Evolutionary conservation across 495 filamentous ascomycete genomes (phyloP).

Genomic region (Beverwykella pulmonaria): DNA sequence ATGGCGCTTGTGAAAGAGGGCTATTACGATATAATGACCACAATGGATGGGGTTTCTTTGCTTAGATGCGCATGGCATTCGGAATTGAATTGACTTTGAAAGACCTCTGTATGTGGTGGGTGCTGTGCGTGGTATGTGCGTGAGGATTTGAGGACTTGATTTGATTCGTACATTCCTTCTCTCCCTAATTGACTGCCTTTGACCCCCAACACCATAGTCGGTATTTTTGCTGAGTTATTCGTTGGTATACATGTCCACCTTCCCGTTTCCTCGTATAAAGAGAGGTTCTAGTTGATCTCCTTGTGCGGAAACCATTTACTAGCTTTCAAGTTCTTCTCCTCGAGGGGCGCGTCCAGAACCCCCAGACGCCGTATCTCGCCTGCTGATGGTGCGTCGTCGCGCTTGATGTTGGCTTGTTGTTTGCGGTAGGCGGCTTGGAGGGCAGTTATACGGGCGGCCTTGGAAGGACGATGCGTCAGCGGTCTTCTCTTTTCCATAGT

Average conservation of each 20-base stretch:
- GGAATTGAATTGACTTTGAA: too few species aligned
- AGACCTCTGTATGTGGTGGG: too few species aligned
- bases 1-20: not conserved
- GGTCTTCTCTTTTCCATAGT: not conserved
- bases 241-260: not conserved
- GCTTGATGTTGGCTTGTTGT: constrained; percentile 70
- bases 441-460: constrained; percentile 76
- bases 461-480: constrained; percentile 13
- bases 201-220: too few species aligned
- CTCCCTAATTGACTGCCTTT: too few species aligned
- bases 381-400: constrained; percentile 72
- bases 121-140: too few species aligned
- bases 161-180: too few species aligned
- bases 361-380: constrained; percentile 84
- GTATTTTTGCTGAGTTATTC: too few species aligned
- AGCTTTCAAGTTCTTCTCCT: constrained; percentile 65
- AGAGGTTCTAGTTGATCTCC: constrained; percentile 31
- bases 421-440: constrained; percentile 88
- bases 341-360: constrained; percentile 71
- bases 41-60: not conserved
- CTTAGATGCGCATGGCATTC: not conserved
- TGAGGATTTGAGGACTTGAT: too few species aligned
- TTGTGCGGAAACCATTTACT: constrained; percentile 43
- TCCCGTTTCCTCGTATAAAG: not conserved
- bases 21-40: not conserved